phyloP scores from a whole-genome alignment of 441 rosid species.

The Melastoma candidum region DNA sequence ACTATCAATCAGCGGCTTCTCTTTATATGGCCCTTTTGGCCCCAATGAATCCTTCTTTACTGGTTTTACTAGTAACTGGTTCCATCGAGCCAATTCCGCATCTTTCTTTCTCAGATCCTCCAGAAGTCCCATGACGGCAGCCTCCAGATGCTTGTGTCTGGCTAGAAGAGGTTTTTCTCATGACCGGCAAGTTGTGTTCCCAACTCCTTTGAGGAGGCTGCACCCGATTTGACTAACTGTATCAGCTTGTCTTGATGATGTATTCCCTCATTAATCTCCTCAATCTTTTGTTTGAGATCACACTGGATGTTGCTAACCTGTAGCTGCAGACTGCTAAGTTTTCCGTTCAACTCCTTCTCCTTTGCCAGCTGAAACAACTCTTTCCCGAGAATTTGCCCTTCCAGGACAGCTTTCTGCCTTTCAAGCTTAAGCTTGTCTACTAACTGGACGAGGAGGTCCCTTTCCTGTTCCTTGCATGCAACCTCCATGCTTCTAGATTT shows the following conservation, averaged over 20 bases:
- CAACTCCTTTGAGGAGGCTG: slow-evolving; percentile 15
- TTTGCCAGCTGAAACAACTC: slow-evolving; percentile 28
- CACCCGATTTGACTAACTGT: slow-evolving; percentile 35
- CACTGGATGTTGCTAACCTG: slow-evolving; percentile 29
- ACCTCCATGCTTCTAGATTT: slow-evolving; percentile 44
- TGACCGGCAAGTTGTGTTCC: slow-evolving; percentile 25
- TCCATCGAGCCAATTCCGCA: slow-evolving; percentile 24
- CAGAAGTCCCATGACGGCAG: slow-evolving; percentile 28
- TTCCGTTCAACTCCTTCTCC: slow-evolving; percentile 23
- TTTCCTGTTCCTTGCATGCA: slow-evolving; percentile 52
- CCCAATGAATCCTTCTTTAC: slow-evolving; percentile 25
- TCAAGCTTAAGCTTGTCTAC: slow-evolving; percentile 44
- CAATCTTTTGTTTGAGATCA: slow-evolving; percentile 28
- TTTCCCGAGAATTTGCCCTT: slow-evolving; percentile 29
- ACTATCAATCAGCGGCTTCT: slow-evolving; percentile 19
- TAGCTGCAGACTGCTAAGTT: slow-evolving; percentile 19
- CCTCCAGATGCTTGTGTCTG: slow-evolving; percentile 32
- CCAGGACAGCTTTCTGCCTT: slow-evolving; percentile 30
- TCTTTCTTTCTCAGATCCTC: slow-evolving; percentile 30
- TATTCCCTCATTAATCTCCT: slow-evolving; percentile 39
- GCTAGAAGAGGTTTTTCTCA: slow-evolving; percentile 29
- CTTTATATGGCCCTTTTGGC: slow-evolving; percentile 20
- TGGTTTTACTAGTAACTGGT: slow-evolving; percentile 25
- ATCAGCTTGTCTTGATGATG: slow-evolving; percentile 31
- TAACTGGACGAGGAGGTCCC: slow-evolving; percentile 22